Evolutionary conservation across 306 rosid species (phyloP), one percentile per base, ranked within the genome.

Genomic region (Quercus glauca): DNA sequence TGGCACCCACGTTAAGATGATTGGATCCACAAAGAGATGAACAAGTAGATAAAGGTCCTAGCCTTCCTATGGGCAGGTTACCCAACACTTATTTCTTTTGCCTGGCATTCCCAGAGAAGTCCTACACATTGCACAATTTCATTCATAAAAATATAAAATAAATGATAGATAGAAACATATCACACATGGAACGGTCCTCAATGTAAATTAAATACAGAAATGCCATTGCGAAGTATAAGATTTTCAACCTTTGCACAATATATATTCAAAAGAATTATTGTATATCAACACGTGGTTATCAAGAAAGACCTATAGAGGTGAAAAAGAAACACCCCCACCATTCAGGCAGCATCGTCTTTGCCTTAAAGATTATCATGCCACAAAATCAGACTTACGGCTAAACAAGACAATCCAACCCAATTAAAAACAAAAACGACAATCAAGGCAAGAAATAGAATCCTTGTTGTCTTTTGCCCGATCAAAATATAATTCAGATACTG

Each of bases 341-440:
- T 67, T 60, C 78, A 51, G 77, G 83, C 63, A 76, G 76, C 33
- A 29, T 64, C 29, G 51, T 35, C 51, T 35, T 63, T 55, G 68
- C 45, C 80, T 61, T 70, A 4, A 35, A 61, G 19, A 79, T 67
- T 69, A 73, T 43, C 53, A 69, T 49, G 17, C 15, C 31, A 72
- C 79, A 76, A 75, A 78, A 81, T 43, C 69, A 35, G 77, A 75
- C 83, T 82, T 61, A 64, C 69, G 26, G 75, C 78, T 64, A 65
- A 55, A 67, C 83, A 58, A 52, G 73, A 73, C 49, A 78, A 81
- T 73, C 78, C 69, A 73, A 69, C 79, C 74, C 78, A 64, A 83
- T 59, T 76, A 31, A 65, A 31, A 18, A 11, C 21, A 20, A 67
- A 33, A 67, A 28, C 5, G 69, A 63, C 37, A 26, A 63, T 63